Evolutionary conservation across 345 rosid species (phyloP), one percentile per base, ranked within the genome.

Genomic region (Lepidium africanum): DNA sequence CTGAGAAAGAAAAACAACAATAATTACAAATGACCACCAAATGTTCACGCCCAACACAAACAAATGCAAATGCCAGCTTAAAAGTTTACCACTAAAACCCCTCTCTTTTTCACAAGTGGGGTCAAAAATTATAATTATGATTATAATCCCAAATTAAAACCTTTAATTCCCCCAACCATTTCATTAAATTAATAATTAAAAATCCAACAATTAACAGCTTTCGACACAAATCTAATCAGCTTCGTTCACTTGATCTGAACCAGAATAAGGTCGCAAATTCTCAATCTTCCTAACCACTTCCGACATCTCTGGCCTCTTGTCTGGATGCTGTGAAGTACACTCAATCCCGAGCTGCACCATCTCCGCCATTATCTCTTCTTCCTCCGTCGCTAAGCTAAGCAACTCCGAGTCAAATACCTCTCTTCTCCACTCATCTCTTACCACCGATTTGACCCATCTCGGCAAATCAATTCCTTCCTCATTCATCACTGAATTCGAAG

Each of bases 391-490:
- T 54, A 82, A 79, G 33, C 82, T 78, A 53, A 82, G 89, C 67
- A 88, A 79, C 78, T 88, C 94, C 12, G 82, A 72, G 70, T 86
- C 94, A 0, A 88, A 84, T 12, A 88, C 91, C 81, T 85, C 86
- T 6, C 86, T 71, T 0, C 83, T 83, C 88, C 89, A 82, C 61
- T 86, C 92, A 69, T 86, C 87, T 64, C 74, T 76, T 33, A 77
- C 88, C 36, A 85, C 78, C 23, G 91, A 91, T 48, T 87, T 85
- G 47, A 87, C 96, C 98, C 98, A 92, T 68, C 90, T 65, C 4
- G 96, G 93, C 40, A 90, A 89, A 78, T 87, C 96, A 1, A 87
- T 78, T 25, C 93, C 97, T 59, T 89, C 96, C 71, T 87, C 93
- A 0, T 82, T 81, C 73, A 84, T 36, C 51, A 79, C 59, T 19